Base-by-base conservation (phyloP, 2,329 filamentous ascomycete genomes). In the Tolypocladium amazonense region DNA sequence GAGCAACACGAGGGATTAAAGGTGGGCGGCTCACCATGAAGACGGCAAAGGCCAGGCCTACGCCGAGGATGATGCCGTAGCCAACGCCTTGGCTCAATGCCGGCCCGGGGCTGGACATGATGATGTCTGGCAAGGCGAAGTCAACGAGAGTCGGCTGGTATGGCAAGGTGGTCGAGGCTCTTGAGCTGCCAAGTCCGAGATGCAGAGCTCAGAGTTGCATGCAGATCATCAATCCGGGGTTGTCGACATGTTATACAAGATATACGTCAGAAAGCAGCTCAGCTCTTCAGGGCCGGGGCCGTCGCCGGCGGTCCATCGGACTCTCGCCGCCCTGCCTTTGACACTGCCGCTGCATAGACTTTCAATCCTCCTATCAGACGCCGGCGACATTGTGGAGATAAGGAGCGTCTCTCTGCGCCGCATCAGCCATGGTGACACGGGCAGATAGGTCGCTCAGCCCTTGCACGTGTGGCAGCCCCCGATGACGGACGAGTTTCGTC, bases 21-120 rank as follows among this genome's bases (percentile, higher is more conserved):
- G 43, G n/a, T 18, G 27, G n/a, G 56, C 20, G 18, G 30, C 65
- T 58, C 65, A 77, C 73, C 87, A 89, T 90, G 62, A 87, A 84
- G 61, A 92, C 75, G 45, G 89, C 87, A 73, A 92, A 92, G 33
- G 83, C 80, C 66, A 88, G 85, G 25, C 89, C 89, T 20, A 92
- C 73, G 23, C 89, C 89, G 39, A 92, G 75, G 57, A 92, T 83
- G 65, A 92, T 86, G 68, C 88, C 89, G 81, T 92, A 92, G 68
- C 89, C 89, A 63, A 86, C 87, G 59, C 82, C 84, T 68, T 88
- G 84, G 63, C 74, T 74, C 20, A 83, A 70, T 37, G 81, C 74
- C 27, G 76, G 62, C 27, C 63, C 62, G 30, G 61, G 61, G 41
- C 59, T 62, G 20, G 61, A 56, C 63, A 65, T 65, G 45, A 63